phyloP scores from a whole-genome alignment of 2,329 filamentous ascomycete genomes.

The Claviceps citrina region DNA sequence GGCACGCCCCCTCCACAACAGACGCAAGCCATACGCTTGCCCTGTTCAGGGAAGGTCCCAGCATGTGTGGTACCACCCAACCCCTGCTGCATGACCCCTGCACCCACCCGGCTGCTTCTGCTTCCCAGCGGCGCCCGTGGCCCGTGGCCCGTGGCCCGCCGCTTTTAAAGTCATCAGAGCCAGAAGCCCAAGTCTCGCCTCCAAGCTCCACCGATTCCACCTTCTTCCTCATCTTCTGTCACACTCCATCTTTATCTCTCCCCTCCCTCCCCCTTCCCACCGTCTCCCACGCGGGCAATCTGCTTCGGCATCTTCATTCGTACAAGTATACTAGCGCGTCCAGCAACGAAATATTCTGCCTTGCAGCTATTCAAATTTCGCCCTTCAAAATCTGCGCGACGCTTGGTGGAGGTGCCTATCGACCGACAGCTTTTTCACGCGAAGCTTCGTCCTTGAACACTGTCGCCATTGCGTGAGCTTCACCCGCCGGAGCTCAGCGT shows the following conservation, averaged over 20 bases:
- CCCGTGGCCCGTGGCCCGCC: conserved; percentile 2
- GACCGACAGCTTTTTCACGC: background rate
- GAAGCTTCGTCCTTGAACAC: background rate
- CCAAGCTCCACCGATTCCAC: conserved; percentile 12
- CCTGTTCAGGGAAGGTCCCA: too few relatives aligned
- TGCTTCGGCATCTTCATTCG: too few relatives aligned
- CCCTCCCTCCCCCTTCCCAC: conserved; percentile 11
- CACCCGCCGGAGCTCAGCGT: background rate
- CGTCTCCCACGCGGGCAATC: conserved; percentile 13
- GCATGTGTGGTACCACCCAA: conserved; percentile 7
- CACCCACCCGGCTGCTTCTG: conserved; percentile 6
- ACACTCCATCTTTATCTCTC: conserved; percentile 13
- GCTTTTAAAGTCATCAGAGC: conserved; percentile 1
- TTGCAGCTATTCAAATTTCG: too few relatives aligned
- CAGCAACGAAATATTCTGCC: too few relatives aligned
- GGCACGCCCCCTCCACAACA: too few relatives aligned
- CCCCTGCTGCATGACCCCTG: conserved; percentile 10
- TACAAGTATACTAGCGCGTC: too few relatives aligned
- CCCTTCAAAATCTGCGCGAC: conserved; percentile 3
- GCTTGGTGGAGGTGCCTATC: background rate
- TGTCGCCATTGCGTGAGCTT: background rate
- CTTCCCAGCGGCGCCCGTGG: conserved; percentile 4
- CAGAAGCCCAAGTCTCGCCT: conserved; percentile 9
- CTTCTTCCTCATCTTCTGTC: conserved; percentile 15
- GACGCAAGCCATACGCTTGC: too few relatives aligned